phyloP scores from a whole-genome alignment of 441 rosid genomes.

The Geranium incanum region DNA sequence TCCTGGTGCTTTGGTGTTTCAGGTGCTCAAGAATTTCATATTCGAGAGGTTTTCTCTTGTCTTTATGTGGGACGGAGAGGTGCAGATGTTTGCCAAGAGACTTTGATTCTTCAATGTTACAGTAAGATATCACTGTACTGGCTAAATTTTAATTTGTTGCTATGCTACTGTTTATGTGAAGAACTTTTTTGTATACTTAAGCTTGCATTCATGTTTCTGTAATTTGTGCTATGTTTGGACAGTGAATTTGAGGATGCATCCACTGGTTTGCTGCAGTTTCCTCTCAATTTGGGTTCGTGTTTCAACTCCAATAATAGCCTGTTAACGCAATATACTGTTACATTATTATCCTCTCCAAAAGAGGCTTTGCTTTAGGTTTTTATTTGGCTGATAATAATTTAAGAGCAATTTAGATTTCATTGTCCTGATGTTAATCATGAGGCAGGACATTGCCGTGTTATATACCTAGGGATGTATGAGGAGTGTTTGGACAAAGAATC shows the following conservation, averaged over 20 bases:
- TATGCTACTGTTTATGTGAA: not conserved
- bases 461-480: not conserved
- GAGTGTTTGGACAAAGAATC: not conserved
- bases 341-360: not conserved
- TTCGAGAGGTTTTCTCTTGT: constrained; percentile 24
- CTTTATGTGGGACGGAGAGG: constrained; percentile 25
- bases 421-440: not conserved
- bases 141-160: not conserved
- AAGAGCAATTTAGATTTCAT: constrained; percentile 3
- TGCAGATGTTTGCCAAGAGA: constrained; percentile 28
- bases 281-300: constrained; percentile 23
- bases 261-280: constrained; percentile 9
- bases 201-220: not conserved
- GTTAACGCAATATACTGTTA: not conserved
- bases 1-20: constrained; percentile 8
- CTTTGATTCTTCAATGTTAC: constrained; percentile 25
- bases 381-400: constrained; percentile 5
- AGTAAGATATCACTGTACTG: constrained; percentile 16
- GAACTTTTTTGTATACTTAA: not conserved
- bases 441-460: constrained; percentile 1
- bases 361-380: not conserved
- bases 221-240: constrained; percentile 11
- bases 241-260: constrained; percentile 27
- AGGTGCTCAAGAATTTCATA: constrained; percentile 24
- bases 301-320: constrained; percentile 10